These are phyloP conservation scores for Acacia acuminata DNA, from an alignment of 306 rosid genomes.

Conservation along the genomic window DNA sequence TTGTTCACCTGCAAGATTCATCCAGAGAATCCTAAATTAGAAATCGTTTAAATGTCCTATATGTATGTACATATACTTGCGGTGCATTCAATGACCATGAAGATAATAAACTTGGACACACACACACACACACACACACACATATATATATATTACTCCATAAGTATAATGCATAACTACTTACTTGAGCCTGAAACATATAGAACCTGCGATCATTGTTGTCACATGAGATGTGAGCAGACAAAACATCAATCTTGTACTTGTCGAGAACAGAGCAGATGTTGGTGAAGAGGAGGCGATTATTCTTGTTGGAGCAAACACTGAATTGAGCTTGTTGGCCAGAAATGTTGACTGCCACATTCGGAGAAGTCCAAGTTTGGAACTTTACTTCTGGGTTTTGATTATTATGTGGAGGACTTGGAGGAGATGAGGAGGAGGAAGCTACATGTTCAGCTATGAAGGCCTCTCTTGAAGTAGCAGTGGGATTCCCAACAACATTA, in stretches of 20 bases:
- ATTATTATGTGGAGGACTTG: background rate
- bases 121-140: too few species aligned
- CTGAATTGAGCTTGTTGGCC: conserved; percentile 44
- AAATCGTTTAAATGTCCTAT: background rate
- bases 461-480: background rate
- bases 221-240: conserved; percentile 46
- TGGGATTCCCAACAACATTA: background rate
- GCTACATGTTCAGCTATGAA: background rate
- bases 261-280: conserved; percentile 51
- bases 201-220: conserved; percentile 21
- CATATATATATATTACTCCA: background rate
- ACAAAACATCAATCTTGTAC: conserved; percentile 39
- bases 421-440: background rate
- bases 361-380: background rate
- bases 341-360: background rate
- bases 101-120: background rate
- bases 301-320: conserved; percentile 46
- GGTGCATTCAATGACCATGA: background rate
- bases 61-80: too few species aligned
- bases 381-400: background rate
- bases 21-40: background rate
- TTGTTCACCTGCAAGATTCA: conserved; percentile 22
- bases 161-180: background rate
- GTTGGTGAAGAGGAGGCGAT: conserved; percentile 34
- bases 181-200: conserved; percentile 56